phyloP scores from a whole-genome alignment of 169 alveolate genomes.

The Plasmodium coatneyi region DNA sequence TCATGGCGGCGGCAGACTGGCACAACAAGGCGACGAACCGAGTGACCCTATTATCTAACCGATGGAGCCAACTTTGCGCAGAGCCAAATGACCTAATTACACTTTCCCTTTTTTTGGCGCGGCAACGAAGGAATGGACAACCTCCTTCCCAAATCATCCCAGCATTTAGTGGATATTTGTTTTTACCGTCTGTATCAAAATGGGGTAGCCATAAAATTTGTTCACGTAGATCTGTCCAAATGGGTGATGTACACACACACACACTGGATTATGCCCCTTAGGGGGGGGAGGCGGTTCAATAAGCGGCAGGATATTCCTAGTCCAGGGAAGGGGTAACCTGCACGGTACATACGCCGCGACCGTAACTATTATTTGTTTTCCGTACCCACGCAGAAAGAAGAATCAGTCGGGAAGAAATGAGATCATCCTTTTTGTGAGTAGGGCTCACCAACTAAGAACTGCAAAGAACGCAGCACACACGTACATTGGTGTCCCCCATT shows the following conservation, averaged over 20 bases:
- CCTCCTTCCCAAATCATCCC: background rate
- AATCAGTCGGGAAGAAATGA: too few species aligned
- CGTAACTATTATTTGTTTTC: too few species aligned
- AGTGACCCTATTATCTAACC: background rate
- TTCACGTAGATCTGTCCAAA: background rate
- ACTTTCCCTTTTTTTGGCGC: background rate
- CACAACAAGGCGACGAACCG: background rate
- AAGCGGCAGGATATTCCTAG: background rate
- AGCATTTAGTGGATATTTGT: too few species aligned
- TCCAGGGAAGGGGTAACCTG: background rate
- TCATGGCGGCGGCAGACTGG: background rate
- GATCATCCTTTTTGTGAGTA: background rate
- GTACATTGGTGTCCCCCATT: background rate
- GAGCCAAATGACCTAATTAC: background rate
- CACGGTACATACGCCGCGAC: background rate
- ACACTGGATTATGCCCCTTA: background rate
- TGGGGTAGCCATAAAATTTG: background rate
- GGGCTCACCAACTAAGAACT: background rate
- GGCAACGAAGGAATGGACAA: background rate
- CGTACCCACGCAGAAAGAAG: background rate
- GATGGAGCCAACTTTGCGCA: background rate
- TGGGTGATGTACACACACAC: background rate
- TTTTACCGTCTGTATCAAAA: background rate
- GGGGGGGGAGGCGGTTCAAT: background rate
- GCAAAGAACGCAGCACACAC: background rate